These are phyloP conservation scores for Phalaenopsis equestris DNA, from an alignment of 106 monocot genomes.

Conservation along the genomic window DNA sequence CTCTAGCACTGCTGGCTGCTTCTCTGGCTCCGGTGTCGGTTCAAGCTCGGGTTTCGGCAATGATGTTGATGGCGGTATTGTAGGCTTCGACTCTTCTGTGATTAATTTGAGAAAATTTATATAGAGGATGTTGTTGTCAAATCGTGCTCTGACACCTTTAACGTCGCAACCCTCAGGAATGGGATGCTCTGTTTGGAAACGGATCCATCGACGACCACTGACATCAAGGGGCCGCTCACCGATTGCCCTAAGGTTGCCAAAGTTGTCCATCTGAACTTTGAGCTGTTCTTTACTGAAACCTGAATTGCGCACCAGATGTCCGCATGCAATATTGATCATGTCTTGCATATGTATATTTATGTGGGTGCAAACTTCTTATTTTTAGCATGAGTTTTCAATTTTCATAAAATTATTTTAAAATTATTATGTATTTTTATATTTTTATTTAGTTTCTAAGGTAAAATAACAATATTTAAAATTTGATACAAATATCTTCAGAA, in stretches of 20 bases:
- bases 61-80: background rate
- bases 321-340: too few species aligned
- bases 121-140: constrained; percentile 8
- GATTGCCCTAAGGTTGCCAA: constrained; percentile 4
- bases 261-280: constrained; percentile 15
- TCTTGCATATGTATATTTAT: too few species aligned
- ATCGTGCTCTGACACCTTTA: constrained; percentile 12
- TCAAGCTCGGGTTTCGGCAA: background rate
- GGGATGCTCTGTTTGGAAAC: constrained; percentile 16
- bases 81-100: background rate
- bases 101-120: background rate
- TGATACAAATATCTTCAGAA: too few species aligned
- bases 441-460: too few species aligned
- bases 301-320: background rate
- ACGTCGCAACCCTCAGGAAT: constrained; percentile 14
- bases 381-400: too few species aligned
- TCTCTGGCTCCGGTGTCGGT: background rate
- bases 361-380: too few species aligned
- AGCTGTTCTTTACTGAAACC: constrained; percentile 25
- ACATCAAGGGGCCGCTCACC: constrained; percentile 13
- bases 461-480: too few species aligned
- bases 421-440: too few species aligned
- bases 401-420: too few species aligned
- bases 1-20: background rate
- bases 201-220: constrained; percentile 3